Conservation (phyloP, 768 basidiomycete genomes). For the Coprinopsis sp. region DNA sequence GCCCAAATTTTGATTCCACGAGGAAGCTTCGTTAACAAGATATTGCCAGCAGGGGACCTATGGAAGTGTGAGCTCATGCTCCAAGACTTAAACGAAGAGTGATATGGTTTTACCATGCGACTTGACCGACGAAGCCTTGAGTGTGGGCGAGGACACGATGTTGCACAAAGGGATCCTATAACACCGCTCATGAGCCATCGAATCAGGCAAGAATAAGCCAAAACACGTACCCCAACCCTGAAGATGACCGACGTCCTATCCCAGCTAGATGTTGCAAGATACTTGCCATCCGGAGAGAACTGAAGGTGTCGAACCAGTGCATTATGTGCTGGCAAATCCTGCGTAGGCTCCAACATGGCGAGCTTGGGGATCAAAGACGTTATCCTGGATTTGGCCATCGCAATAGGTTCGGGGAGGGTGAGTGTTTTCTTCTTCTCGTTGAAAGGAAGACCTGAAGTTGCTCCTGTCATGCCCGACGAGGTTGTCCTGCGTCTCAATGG, state of each 20-base stretch:
- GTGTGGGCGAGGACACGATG: constrained; percentile 65
- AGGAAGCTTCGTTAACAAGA: constrained; percentile 59
- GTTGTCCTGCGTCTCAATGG: constrained; percentile 10
- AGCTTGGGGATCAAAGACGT: constrained; percentile 53
- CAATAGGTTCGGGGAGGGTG: background rate
- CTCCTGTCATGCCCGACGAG: constrained; percentile 5
- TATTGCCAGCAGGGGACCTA: constrained; percentile 62
- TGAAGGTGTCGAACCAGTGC: constrained; percentile 69
- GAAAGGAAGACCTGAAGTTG: background rate
- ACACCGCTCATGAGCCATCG: constrained; percentile 6
- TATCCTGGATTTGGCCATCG: constrained; percentile 39
- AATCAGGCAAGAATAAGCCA: background rate
- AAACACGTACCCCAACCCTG: constrained; percentile 49
- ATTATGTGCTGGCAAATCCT: constrained; percentile 59
- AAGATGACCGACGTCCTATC: constrained; percentile 67
- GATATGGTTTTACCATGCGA: constrained; percentile 51
- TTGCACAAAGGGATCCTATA: constrained; percentile 52
- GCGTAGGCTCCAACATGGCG: constrained; percentile 46
- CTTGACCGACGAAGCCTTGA: constrained; percentile 71
- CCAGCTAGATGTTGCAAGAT: constrained; percentile 74
- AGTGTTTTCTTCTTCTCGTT: constrained; percentile 2
- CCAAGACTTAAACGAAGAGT: background rate
- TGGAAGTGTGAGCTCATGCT: background rate
- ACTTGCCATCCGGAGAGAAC: constrained; percentile 74
- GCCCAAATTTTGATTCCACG: constrained; percentile 71